phyloP scores from a whole-genome alignment of 192 early-diverging fungal species.

The Linnemannia zychae region DNA sequence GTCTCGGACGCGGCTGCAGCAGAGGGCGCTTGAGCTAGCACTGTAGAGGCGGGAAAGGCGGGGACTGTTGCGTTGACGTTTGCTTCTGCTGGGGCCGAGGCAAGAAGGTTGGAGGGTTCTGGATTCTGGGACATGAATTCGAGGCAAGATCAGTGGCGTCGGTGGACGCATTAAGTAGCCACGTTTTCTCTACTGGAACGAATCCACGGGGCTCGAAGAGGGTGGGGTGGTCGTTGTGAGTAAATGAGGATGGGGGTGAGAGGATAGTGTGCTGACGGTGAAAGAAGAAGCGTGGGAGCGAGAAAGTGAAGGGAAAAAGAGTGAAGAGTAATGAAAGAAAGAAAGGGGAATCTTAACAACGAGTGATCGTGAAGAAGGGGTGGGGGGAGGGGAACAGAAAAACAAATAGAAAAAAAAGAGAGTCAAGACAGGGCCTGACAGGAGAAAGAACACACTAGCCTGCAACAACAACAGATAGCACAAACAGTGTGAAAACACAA shows the following conservation, averaged over 20 bases:
- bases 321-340: not conserved
- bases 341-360: not conserved
- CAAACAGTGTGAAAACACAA: not conserved
- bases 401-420: not conserved
- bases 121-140: constrained; percentile 45
- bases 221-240: not conserved
- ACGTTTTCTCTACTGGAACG: not conserved
- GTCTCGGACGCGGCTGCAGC: constrained; percentile 18
- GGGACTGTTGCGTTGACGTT: constrained; percentile 8
- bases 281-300: not conserved
- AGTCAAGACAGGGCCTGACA: no score
- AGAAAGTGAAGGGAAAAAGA: not conserved
- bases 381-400: not conserved
- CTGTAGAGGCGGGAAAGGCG: not conserved
- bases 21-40: constrained; percentile 4
- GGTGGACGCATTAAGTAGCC: not conserved
- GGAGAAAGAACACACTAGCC: not conserved
- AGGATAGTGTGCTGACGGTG: not conserved
- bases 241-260: not conserved
- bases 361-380: no score
- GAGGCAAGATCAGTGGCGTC: constrained; percentile 10
- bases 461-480: not conserved
- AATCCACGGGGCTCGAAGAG: not conserved
- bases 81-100: constrained; percentile 20
- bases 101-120: constrained; percentile 30